Evolutionary conservation across 306 rosid genomes (phyloP).

Genomic region (Corylus avellana): DNA sequence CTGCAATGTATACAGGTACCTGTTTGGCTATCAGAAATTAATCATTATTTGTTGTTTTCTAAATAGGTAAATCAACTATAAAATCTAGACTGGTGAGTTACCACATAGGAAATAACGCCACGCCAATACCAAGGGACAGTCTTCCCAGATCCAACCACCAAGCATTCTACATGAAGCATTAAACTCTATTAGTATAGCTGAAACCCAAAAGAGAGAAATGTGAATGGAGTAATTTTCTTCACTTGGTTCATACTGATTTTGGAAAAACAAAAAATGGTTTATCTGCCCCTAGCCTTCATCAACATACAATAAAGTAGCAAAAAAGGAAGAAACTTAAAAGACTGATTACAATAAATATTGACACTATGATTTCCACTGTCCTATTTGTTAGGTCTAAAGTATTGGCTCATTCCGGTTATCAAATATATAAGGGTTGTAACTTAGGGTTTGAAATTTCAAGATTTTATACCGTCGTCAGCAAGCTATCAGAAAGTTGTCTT

Average conservation of each 20-base stretch:
- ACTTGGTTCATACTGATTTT: background rate
- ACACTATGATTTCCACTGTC: background rate
- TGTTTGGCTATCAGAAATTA: constrained; percentile 26
- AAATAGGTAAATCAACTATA: background rate
- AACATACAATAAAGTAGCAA: background rate
- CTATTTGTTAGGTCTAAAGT: background rate
- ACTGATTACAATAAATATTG: background rate
- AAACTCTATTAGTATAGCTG: background rate
- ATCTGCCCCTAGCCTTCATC: too few species aligned
- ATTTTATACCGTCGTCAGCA: too few species aligned
- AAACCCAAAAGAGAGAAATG: background rate
- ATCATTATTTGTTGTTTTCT: background rate
- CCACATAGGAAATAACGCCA: constrained; percentile 79
- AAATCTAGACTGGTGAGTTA: constrained; percentile 33
- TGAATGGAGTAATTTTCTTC: background rate
- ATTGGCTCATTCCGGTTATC: too few species aligned
- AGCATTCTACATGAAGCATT: constrained; percentile 53
- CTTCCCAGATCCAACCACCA: constrained; percentile 84
- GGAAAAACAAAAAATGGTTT: too few species aligned
- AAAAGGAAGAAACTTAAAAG: background rate
- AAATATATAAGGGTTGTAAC: too few species aligned
- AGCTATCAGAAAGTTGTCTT: too few species aligned
- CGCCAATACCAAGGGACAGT: constrained; percentile 73
- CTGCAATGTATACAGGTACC: constrained; percentile 82
- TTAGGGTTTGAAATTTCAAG: too few species aligned